Evolutionary conservation across 106 monocot genomes (phyloP).

Genomic region (Dendrobium chrysotoxum): DNA sequence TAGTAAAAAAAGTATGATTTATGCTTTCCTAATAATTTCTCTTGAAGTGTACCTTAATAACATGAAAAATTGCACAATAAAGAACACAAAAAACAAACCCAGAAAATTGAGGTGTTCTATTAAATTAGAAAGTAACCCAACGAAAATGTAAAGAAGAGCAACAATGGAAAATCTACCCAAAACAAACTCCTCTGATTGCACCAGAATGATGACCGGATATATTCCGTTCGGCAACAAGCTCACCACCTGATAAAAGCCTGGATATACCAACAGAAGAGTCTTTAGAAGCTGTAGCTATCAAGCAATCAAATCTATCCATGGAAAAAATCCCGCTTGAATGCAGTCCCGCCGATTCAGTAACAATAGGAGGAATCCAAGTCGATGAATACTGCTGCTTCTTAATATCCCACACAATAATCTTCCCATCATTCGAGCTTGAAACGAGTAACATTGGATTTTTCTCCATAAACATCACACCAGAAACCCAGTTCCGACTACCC

Average conservation of each 20-base stretch:
- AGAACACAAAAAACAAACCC: too few relatives aligned
- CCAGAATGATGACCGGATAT: constrained; percentile 31
- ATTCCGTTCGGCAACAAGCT: constrained; percentile 24
- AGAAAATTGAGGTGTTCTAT: neutral
- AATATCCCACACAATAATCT: constrained; percentile 24
- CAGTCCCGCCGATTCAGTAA: constrained; percentile 15
- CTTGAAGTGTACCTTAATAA: too few relatives aligned
- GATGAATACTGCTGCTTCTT: constrained; percentile 12
- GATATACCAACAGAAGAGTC: constrained; percentile 30
- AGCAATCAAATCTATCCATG: constrained; percentile 17
- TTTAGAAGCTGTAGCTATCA: constrained; percentile 37
- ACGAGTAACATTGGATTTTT: constrained; percentile 20
- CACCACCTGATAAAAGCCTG: constrained; percentile 15
- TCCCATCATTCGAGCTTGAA: constrained; percentile 35
- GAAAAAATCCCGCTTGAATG: constrained; percentile 29
- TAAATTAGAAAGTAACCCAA: neutral
- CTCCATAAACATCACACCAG: constrained; percentile 22
- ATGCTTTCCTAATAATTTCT: too few relatives aligned
- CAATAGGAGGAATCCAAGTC: constrained; percentile 13
- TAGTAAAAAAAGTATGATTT: too few relatives aligned
- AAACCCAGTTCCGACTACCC: constrained; percentile 27
- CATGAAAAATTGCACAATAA: too few relatives aligned
- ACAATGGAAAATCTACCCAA: constrained; percentile 16
- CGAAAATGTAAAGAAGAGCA: neutral
- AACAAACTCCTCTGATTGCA: constrained; percentile 36